Percentiles rank a stretch among this genome's conserved stretches.
Conservation (phyloP, 192 early-diverging fungal species). For the Backusella australiensis region DNA sequence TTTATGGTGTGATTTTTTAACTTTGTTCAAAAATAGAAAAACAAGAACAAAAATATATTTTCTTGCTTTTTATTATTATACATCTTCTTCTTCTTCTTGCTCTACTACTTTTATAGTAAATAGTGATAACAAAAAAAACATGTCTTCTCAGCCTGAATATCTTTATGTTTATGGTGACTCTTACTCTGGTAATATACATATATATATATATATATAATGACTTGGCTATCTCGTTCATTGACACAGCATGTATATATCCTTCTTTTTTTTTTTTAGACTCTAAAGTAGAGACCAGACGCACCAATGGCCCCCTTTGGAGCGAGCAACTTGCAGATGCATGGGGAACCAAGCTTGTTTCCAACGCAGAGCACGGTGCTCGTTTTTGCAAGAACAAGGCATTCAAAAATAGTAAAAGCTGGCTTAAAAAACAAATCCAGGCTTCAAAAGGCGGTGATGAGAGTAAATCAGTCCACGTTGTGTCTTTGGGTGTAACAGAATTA, state of each 20-base stretch:
- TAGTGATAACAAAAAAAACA: not conserved
- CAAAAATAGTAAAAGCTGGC: not conserved
- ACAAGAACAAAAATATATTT: not conserved
- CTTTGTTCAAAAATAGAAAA: not conserved
- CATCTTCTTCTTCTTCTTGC: not conserved
- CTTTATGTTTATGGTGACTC: slow-evolving; percentile 38
- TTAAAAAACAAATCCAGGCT: not conserved
- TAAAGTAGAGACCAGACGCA: slow-evolving; percentile 1
- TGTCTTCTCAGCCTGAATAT: not conserved
- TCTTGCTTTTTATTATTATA: not conserved
- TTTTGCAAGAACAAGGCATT: not conserved
- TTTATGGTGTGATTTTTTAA: slow-evolving; percentile 12
- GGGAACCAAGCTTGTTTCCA: slow-evolving; percentile 5
- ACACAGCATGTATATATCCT: too few species aligned
- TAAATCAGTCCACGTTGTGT: slow-evolving; percentile 25
- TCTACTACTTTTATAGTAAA: not conserved
- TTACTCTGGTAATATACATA: slow-evolving; percentile 31
- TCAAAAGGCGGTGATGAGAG: not conserved
- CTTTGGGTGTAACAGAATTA: slow-evolving; percentile 34
- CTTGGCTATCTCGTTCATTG: not conserved
- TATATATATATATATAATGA: not conserved
- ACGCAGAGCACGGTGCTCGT: slow-evolving; percentile 5
- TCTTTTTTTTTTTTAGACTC: not conserved
- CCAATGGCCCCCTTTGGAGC: slow-evolving; percentile 38
- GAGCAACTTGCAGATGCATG: slow-evolving; percentile 24